phyloP scores from a whole-genome alignment of 805 yeast species.

The Candida mattraensis region DNA sequence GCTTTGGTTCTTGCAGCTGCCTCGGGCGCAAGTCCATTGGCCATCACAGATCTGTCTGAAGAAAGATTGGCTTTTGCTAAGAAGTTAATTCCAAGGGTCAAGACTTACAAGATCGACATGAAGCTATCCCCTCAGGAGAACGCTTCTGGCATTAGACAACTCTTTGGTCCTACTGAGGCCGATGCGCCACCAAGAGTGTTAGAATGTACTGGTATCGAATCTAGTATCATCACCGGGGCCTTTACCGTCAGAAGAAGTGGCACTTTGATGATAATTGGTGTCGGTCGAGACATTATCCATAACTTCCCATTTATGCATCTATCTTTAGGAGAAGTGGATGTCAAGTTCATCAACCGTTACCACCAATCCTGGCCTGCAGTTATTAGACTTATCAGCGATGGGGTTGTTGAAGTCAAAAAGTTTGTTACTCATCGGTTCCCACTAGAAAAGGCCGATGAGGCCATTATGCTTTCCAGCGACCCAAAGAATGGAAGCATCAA shows the following conservation, averaged over 20 bases:
- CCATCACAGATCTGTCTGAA: constrained; percentile 47
- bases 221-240: constrained; percentile 46
- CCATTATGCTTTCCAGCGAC: constrained; percentile 41
- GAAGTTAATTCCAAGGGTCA: constrained; percentile 44
- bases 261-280: constrained; percentile 48
- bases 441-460: constrained; percentile 47
- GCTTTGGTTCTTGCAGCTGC: constrained; percentile 49
- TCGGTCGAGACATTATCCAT: constrained; percentile 46
- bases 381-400: constrained; percentile 46
- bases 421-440: constrained; percentile 50
- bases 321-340: constrained; percentile 51
- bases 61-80: constrained; percentile 48
- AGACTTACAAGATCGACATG: constrained; percentile 42
- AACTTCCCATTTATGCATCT: constrained; percentile 56
- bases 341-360: constrained; percentile 53
- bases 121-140: constrained; percentile 36
- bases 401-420: constrained; percentile 43
- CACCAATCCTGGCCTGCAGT: constrained; percentile 59
- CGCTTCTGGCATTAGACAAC: constrained; percentile 37
- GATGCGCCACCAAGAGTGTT: constrained; percentile 44
- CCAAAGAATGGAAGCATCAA: constrained; percentile 47
- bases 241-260: constrained; percentile 50
- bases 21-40: constrained; percentile 53
- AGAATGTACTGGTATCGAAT: constrained; percentile 57
- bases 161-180: constrained; percentile 38